These are phyloP conservation scores for Capsella rubella DNA, from an alignment of 441 rosid genomes.

Conservation along the genomic window DNA sequence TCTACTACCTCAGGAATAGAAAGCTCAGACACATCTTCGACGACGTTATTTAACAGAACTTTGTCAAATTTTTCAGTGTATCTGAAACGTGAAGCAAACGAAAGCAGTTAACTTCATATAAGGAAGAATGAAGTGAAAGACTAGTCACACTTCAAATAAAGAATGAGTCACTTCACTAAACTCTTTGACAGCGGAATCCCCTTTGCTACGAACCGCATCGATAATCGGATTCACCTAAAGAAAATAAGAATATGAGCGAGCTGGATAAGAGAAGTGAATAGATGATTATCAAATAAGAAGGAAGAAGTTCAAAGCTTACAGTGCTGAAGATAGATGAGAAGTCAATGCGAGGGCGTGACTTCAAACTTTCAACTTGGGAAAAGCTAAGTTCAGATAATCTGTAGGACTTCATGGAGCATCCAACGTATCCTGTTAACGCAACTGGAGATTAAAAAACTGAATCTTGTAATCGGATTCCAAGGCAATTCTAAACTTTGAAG, in stretches of 20 bases:
- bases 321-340: conserved; percentile 71
- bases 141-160: conserved; percentile 3
- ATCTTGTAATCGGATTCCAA: not conserved
- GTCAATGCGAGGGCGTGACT: conserved; percentile 91
- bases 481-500: not conserved
- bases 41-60: conserved; percentile 63
- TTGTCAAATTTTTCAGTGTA: conserved; percentile 86
- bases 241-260: not conserved
- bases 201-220: conserved; percentile 75
- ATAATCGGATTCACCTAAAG: conserved; percentile 76
- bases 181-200: conserved; percentile 92
- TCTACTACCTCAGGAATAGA: conserved; percentile 70
- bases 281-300: not conserved
- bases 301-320: conserved; percentile 46
- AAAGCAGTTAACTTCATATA: no score
- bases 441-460: not conserved
- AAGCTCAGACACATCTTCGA: conserved; percentile 73
- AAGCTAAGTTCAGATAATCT: conserved; percentile 69
- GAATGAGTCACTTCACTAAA: conserved; percentile 42
- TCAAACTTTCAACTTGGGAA: conserved; percentile 64
- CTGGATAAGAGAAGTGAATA: not conserved
- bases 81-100: conserved; percentile 43
- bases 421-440: conserved; percentile 35
- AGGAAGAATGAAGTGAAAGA: not conserved
- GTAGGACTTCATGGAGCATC: conserved; percentile 84